phyloP scores from a whole-genome alignment of 2,329 filamentous ascomycete genomes.

The Colletotrichum eleusines region DNA sequence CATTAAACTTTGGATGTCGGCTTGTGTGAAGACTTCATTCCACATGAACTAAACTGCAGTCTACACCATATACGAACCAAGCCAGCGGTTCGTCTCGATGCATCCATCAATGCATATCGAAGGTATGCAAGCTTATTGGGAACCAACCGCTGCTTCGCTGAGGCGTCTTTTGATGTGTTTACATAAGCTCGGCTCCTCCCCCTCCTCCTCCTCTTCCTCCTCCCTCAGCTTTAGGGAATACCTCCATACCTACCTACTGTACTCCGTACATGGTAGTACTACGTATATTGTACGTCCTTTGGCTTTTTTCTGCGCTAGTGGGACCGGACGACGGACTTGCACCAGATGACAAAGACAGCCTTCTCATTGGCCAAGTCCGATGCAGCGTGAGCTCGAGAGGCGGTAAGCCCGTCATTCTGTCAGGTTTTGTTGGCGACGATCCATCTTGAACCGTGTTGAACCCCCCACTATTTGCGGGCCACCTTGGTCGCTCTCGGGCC shows the following conservation, averaged over 20 bases:
- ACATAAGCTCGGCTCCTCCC: slow-evolving; percentile 13
- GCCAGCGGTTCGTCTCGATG: slow-evolving; percentile 36
- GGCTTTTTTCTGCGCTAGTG: background rate
- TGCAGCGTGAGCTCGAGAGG: slow-evolving; percentile 16
- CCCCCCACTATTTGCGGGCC: slow-evolving; percentile 25
- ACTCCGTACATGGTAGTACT: too few relatives aligned
- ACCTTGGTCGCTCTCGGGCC: background rate
- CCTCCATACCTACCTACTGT: too few relatives aligned
- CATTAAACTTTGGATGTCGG: slow-evolving; percentile 25
- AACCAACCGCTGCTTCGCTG: background rate
- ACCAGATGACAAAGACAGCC: slow-evolving; percentile 28
- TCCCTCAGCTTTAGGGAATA: background rate
- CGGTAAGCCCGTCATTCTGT: slow-evolving; percentile 23
- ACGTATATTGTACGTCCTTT: too few relatives aligned
- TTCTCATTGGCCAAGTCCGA: slow-evolving; percentile 24
- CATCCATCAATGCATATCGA: background rate
- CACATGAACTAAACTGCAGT: background rate
- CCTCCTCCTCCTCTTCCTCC: too few relatives aligned
- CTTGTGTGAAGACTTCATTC: slow-evolving; percentile 8
- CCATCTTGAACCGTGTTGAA: slow-evolving; percentile 10
- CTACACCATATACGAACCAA: slow-evolving; percentile 15
- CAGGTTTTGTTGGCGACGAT: slow-evolving; percentile 30
- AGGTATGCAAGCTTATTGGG: background rate
- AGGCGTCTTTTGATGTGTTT: slow-evolving; percentile 2
- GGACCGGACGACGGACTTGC: background rate